Evolutionary conservation across 257 asterid genomes (phyloP).

Genomic region (Lycium barbarum): DNA sequence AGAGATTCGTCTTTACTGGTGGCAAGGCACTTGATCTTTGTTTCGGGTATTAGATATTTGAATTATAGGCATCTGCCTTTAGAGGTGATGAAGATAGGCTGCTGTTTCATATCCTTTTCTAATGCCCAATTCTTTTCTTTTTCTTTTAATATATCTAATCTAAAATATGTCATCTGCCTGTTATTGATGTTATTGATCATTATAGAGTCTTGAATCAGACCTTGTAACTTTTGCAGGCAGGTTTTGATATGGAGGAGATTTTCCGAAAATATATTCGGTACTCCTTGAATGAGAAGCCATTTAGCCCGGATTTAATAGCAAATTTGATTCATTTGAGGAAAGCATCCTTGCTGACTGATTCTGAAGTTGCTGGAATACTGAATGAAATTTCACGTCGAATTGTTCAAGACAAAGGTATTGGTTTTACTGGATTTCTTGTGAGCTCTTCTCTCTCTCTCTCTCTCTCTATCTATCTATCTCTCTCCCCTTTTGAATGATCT

Average conservation of each 20-base stretch:
- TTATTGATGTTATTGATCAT: neutral
- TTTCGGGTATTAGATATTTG: neutral
- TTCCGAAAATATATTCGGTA: slow-evolving; percentile 90
- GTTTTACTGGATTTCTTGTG: slow-evolving; percentile 2
- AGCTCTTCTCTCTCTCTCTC: neutral
- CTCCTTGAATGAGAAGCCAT: slow-evolving; percentile 91
- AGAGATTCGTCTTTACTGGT: slow-evolving; percentile 11
- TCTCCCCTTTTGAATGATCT: neutral
- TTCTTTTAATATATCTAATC: slow-evolving; percentile 4
- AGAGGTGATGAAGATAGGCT: slow-evolving; percentile 2
- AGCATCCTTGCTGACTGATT: slow-evolving; percentile 73
- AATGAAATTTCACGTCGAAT: slow-evolving; percentile 88
- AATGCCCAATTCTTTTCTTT: neutral
- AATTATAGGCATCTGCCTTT: neutral
- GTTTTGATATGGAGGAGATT: slow-evolving; percentile 80
- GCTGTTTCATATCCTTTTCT: neutral
- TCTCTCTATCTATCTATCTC: too few relatives aligned
- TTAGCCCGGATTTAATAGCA: slow-evolving; percentile 74
- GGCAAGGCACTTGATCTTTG: neutral
- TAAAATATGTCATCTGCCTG: neutral
- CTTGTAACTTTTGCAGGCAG: slow-evolving; percentile 67
- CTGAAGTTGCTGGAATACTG: slow-evolving; percentile 77
- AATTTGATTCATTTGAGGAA: slow-evolving; percentile 84
- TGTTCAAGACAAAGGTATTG: slow-evolving; percentile 86
- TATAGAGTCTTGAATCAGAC: neutral